Percentiles rank a stretch among this genome's conserved stretches.
These are phyloP conservation scores for Candida mesenterica DNA, from an alignment of 1,139 yeast genomes.

Conservation along the genomic window DNA sequence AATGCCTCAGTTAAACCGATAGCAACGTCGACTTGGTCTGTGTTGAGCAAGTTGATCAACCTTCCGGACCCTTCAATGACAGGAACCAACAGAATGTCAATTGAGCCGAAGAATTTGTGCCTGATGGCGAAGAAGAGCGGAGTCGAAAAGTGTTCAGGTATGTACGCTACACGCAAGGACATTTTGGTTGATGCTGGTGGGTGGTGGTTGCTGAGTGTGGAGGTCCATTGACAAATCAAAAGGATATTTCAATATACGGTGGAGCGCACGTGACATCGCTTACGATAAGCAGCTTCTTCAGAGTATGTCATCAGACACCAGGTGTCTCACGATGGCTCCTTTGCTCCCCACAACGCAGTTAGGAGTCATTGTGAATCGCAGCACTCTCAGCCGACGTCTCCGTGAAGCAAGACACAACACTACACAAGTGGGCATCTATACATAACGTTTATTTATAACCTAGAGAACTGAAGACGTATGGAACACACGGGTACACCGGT, in stretches of 20 bases:
- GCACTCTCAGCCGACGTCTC: too few species aligned
- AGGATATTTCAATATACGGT: too few species aligned
- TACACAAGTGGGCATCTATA: slow-evolving; percentile 6
- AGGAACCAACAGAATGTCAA: slow-evolving; percentile 63
- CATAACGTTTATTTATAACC: slow-evolving; percentile 5
- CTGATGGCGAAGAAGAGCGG: slow-evolving; percentile 73
- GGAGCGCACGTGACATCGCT: too few species aligned
- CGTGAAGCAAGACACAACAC: too few species aligned
- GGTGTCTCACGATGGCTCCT: too few species aligned
- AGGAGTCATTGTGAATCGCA: too few species aligned
- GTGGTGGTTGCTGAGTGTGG: too few species aligned
- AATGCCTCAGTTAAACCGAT: slow-evolving; percentile 92
- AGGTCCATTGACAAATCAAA: too few species aligned
- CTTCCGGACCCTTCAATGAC: slow-evolving; percentile 90
- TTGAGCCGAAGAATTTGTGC: slow-evolving; percentile 42
- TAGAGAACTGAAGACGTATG: slow-evolving; percentile 2
- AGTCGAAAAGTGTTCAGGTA: slow-evolving; percentile 90
- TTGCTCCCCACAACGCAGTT: too few species aligned
- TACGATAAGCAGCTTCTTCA: too few species aligned
- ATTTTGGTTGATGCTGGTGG: slow-evolving; percentile 1
- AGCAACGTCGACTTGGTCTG: slow-evolving; percentile 68
- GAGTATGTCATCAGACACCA: too few species aligned
- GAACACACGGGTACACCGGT: too few species aligned
- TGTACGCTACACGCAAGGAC: slow-evolving; percentile 64
- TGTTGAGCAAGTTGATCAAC: slow-evolving; percentile 68